Evolutionary conservation across 2,329 filamentous ascomycete species (phyloP).

Genomic region (Zalaria obscura): DNA sequence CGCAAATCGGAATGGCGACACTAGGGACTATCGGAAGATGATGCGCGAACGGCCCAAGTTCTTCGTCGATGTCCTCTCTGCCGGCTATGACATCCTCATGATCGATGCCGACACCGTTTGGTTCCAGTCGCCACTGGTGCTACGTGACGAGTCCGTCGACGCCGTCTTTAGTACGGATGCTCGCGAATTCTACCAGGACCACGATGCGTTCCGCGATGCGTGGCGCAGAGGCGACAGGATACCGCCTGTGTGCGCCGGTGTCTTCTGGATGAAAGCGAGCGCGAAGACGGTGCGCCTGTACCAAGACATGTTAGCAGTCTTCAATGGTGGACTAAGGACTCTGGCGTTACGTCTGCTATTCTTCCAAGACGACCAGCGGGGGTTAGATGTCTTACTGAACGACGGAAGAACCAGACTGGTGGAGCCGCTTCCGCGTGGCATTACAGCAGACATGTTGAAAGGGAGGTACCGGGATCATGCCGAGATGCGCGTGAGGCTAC

Average conservation of each 20-base stretch:
- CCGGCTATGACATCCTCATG: constrained; percentile 10
- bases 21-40: constrained; percentile 7
- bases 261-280: constrained; percentile 8
- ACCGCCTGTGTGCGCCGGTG: constrained; percentile 9
- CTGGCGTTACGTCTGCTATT: too few species aligned
- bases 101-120: constrained; percentile 10
- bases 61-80: constrained; percentile 5
- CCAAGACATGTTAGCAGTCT: too few species aligned
- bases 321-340: too few species aligned
- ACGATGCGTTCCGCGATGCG: constrained; percentile 7
- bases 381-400: too few species aligned
- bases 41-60: background rate
- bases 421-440: too few species aligned
- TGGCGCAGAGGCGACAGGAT: constrained; percentile 6
- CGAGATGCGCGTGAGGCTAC: too few species aligned
- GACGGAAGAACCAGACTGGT: too few species aligned
- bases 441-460: too few species aligned
- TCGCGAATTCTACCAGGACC: constrained; percentile 8
- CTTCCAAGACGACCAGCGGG: too few species aligned
- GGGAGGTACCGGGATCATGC: too few species aligned
- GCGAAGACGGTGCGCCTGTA: too few species aligned
- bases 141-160: constrained; percentile 5
- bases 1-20: constrained; percentile 8
- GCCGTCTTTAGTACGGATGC: constrained; percentile 7
- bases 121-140: constrained; percentile 7